Evolutionary conservation across 495 filamentous ascomycete genomes (phyloP).

Genomic region (Aspergillus taichungensis): DNA sequence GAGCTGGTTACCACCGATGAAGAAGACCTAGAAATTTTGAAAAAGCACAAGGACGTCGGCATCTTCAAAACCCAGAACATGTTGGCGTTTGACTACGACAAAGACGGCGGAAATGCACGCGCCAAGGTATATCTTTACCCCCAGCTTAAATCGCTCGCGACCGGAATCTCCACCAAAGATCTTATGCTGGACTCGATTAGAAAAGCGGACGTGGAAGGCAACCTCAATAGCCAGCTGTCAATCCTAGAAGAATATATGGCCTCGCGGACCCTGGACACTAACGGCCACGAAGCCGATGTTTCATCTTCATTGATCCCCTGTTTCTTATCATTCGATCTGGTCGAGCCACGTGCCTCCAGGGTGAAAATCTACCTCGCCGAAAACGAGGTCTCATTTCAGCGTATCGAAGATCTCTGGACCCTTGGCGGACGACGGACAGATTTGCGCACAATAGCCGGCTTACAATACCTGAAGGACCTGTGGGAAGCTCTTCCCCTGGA

Average conservation of each 20-base stretch:
- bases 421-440: constrained; percentile 3
- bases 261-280: constrained; percentile 2
- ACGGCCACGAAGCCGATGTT: not conserved
- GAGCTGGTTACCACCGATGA: no score
- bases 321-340: constrained; percentile 11
- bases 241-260: constrained; percentile 4
- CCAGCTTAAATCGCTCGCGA: not conserved
- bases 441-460: not conserved
- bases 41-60: not conserved
- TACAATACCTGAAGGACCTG: constrained; percentile 3
- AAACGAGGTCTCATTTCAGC: not conserved
- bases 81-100: constrained; percentile 6
- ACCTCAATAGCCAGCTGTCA: not conserved
- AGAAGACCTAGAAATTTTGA: no score
- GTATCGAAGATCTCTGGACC: constrained; percentile 8
- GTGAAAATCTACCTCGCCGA: constrained; percentile 11
- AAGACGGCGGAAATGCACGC: not conserved
- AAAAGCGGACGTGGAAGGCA: no score
- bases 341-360: constrained; percentile 2
- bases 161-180: constrained; percentile 2
- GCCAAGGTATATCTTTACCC: constrained; percentile 9
- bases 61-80: constrained; percentile 9
- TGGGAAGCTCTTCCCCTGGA: not conserved
- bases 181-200: constrained; percentile 1
- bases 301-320: not conserved